Evolutionary conservation across 1,284 basidiomycete species (phyloP).

Genomic region (Cystobasidium sp.): DNA sequence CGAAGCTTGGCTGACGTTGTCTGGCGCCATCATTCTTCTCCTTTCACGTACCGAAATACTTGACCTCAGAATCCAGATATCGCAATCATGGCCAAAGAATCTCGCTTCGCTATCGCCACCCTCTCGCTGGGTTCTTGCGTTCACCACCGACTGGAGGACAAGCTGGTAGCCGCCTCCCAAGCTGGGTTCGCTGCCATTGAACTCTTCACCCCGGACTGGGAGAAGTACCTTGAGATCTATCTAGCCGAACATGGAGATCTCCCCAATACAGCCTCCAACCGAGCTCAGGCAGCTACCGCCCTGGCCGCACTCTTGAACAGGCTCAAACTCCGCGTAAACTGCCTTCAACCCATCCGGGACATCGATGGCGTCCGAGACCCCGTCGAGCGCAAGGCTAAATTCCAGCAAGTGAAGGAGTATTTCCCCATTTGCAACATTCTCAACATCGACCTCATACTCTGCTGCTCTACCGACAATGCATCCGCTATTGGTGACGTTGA

Average conservation of each 20-base stretch:
- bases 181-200: constrained; percentile 56
- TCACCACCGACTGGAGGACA: constrained; percentile 53
- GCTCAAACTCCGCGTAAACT: constrained; percentile 53
- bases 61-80: neutral
- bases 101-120: constrained; percentile 43
- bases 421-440: constrained; percentile 49
- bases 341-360: constrained; percentile 57
- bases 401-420: constrained; percentile 49
- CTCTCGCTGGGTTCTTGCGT: constrained; percentile 50
- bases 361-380: constrained; percentile 55
- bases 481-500: constrained; percentile 51
- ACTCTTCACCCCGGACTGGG: constrained; percentile 57
- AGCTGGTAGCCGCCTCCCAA: constrained; percentile 53
- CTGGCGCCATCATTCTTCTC: too few species aligned
- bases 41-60: too few species aligned
- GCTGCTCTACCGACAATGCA: constrained; percentile 48
- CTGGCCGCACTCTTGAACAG: constrained; percentile 50
- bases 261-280: constrained; percentile 35
- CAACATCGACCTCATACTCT: constrained; percentile 49
- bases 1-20: too few species aligned
- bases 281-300: constrained; percentile 53
- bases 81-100: constrained; percentile 9
- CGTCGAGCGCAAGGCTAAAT: constrained; percentile 41
- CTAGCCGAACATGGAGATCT: constrained; percentile 39
- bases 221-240: constrained; percentile 52